Base-by-base conservation (phyloP, 1,284 basidiomycete species). In the Irpex lacteus region DNA sequence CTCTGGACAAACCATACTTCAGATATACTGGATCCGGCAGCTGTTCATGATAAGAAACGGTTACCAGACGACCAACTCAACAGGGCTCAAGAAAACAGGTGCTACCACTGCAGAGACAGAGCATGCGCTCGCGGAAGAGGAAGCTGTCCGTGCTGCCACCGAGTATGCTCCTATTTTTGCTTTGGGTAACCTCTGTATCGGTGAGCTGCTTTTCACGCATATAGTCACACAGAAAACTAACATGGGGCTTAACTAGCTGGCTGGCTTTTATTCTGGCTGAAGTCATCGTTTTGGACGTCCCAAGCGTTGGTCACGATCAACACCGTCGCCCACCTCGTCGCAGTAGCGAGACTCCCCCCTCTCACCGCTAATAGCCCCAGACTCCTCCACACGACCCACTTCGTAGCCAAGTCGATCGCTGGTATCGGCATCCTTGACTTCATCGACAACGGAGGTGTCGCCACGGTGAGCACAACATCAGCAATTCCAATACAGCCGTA, bases 241-340 rank as follows among this genome's bases (percentile, higher is more conserved):
- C 32, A 34, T 1, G 6, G 32, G 4, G 15, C 4, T 15, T 47
- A 13, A 36, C 9, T 53, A 78, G 76, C 74, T 9, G 74, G 70
- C 0, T 78, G 77, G 77, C 70, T 77, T 38, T 61, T 72, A 54
- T 76, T 77, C 67, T 76, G 76, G 76, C 69, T 73, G n/a, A 67
- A 69, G 49, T 66, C 73, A 59, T 37, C 40, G 40, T 78, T 78
- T 68, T 64, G 62, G 21, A 59, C 66, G 13, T 74, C 74, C 5
- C 74, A 76, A 63, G 65, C 70, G 1, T 64, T 76, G 11, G 75
- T 76, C 38, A 74, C 73, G 1, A 66, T 76, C 67, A 77, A 78
- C 70, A 71, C 71, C 9, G n/a, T 72, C 53, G 68, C 70, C 11
- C 76, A 78, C 60, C 67, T 78, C 21, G 66, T 67, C 40, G 74